Evolutionary conservation across 2,329 filamentous ascomycete species (phyloP).

Genomic region (Cladorrhinum sp.): DNA sequence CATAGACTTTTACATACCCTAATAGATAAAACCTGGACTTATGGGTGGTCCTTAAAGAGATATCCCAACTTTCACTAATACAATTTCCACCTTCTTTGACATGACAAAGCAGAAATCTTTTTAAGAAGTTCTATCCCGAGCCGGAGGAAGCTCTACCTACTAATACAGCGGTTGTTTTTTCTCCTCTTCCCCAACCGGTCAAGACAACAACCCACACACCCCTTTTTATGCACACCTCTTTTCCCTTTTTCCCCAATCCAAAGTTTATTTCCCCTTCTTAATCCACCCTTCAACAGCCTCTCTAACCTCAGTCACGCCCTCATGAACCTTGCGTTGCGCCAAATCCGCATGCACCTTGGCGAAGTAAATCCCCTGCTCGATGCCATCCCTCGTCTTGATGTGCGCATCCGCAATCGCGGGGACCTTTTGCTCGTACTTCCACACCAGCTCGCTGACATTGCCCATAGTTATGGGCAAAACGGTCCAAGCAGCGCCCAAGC

Average conservation of each 20-base stretch:
- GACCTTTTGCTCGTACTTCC: conserved; percentile 89
- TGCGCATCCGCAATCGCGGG: conserved; percentile 82
- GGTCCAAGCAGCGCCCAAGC: conserved; percentile 77
- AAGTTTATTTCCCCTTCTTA: conserved; percentile 75
- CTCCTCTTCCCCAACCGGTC: background rate
- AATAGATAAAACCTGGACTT: background rate
- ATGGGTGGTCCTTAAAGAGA: too few species aligned
- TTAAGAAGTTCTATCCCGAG: conserved; percentile 17
- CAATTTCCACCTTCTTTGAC: background rate
- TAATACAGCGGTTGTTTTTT: conserved; percentile 12
- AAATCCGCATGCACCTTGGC: conserved; percentile 72
- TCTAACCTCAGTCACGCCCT: conserved; percentile 72
- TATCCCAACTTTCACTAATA: too few species aligned
- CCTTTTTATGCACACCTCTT: background rate
- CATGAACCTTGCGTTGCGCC: conserved; percentile 70
- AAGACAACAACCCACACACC: conserved; percentile 6
- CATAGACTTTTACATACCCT: background rate
- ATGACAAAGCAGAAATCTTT: background rate
- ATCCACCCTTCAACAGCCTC: conserved; percentile 86
- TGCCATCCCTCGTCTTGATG: conserved; percentile 64
- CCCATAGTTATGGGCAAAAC: conserved; percentile 85
- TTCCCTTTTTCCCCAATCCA: background rate
- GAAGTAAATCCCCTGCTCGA: conserved; percentile 68
- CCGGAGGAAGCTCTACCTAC: conserved; percentile 14
- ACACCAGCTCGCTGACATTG: conserved; percentile 81